These are phyloP conservation scores for Coemansia aciculifera DNA, from an alignment of 192 early-diverging fungal genomes.

Conservation along the genomic window DNA sequence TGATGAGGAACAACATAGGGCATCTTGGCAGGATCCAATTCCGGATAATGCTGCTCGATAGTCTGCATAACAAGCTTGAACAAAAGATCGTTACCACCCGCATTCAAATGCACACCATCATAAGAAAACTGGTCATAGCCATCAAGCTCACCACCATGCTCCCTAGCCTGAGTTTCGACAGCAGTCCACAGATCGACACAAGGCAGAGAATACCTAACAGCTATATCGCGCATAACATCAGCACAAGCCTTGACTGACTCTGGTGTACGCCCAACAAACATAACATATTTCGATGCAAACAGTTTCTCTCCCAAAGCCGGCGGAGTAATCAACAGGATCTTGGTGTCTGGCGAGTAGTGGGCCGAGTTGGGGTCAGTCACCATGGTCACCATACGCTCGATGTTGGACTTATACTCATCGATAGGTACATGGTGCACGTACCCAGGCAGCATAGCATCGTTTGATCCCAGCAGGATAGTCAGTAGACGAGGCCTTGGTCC, in stretches of 20 bases:
- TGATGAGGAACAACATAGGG: slow-evolving; percentile 21
- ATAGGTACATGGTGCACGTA: slow-evolving; percentile 35
- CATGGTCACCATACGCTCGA: slow-evolving; percentile 8
- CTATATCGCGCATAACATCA: slow-evolving; percentile 13
- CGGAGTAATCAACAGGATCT: slow-evolving; percentile 40
- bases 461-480: slow-evolving; percentile 34
- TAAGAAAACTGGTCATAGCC: slow-evolving; percentile 21
- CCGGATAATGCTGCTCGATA: slow-evolving; percentile 11
- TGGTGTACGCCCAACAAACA: slow-evolving; percentile 2
- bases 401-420: slow-evolving; percentile 25
- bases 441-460: slow-evolving; percentile 31
- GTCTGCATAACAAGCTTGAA: slow-evolving; percentile 19
- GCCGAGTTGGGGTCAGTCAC: slow-evolving; percentile 7
- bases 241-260: slow-evolving; percentile 17
- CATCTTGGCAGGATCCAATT: slow-evolving; percentile 28
- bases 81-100: slow-evolving; percentile 40
- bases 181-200: slow-evolving; percentile 45
- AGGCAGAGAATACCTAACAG: slow-evolving; percentile 9
- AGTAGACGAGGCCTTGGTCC: slow-evolving; percentile 13
- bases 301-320: slow-evolving; percentile 27
- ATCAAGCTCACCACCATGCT: not conserved
- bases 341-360: slow-evolving; percentile 8
- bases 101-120: slow-evolving; percentile 46
- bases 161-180: slow-evolving; percentile 10
- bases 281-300: too few relatives aligned